Percentiles rank a stretch among this genome's conserved stretches.
Evolutionary conservation across 2,329 filamentous ascomycete species (phyloP).

Genomic region (Botrytis galanthina): DNA sequence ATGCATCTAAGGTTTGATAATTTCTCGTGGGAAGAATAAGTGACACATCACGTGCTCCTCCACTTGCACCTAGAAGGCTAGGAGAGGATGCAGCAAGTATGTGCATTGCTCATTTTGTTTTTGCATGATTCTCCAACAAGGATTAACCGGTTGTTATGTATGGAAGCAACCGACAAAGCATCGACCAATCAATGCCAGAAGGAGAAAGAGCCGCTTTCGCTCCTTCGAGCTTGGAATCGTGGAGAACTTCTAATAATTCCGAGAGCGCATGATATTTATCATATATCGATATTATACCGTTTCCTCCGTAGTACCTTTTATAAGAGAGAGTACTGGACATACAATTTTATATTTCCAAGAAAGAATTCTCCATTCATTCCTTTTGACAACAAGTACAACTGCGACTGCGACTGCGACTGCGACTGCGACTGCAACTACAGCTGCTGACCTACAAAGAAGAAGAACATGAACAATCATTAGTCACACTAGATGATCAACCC

Average conservation of each 20-base stretch:
- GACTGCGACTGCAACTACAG: not conserved
- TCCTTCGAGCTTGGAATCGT: slow-evolving; percentile 3
- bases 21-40: not conserved
- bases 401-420: not conserved
- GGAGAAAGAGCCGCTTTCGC: slow-evolving; percentile 6
- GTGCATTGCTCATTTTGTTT: not conserved
- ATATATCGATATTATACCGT: not conserved
- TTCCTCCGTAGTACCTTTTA: not conserved
- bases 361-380: not conserved
- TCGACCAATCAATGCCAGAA: slow-evolving; percentile 9
- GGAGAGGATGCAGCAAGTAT: not conserved
- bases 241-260: slow-evolving; percentile 10
- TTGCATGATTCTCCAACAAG: slow-evolving; percentile 5
- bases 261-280: slow-evolving; percentile 6
- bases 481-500: slow-evolving; percentile 27
- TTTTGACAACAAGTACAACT: not conserved
- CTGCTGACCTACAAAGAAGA: not conserved
- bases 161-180: not conserved
- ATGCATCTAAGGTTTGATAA: too few relatives aligned
- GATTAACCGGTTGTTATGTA: too few relatives aligned
- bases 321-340: not conserved
- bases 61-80: not conserved
- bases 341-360: not conserved
- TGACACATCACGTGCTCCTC: not conserved
- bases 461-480: slow-evolving; percentile 33